phyloP scores from a whole-genome alignment of 352 stramenopile species.

The Phytophthora foliorum region DNA sequence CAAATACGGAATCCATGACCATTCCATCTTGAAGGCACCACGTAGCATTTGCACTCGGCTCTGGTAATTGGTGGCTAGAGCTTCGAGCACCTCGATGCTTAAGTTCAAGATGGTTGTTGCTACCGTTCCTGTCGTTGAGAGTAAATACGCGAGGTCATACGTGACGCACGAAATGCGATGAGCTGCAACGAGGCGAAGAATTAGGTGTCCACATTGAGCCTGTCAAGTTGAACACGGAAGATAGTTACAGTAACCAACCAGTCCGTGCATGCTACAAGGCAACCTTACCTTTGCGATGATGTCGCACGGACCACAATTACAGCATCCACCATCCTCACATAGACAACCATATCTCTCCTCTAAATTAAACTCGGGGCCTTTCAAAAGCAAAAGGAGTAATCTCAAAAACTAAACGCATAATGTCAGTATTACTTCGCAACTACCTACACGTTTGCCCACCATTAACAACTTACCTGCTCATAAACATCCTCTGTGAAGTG shows the following conservation, averaged over 20 bases:
- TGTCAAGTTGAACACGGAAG: conserved; percentile 2
- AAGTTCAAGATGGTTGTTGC: conserved; percentile 4
- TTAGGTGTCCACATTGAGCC: conserved; percentile 24
- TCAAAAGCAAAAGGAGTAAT: conserved; percentile 26
- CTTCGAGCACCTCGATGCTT: conserved; percentile 15
- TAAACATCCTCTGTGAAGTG: conserved; percentile 48
- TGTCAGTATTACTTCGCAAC: conserved; percentile 3
- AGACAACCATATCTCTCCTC: conserved; percentile 33
- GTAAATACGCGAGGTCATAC: conserved; percentile 9
- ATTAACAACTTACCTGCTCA: conserved; percentile 36
- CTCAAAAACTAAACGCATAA: conserved; percentile 17
- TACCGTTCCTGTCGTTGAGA: conserved; percentile 13
- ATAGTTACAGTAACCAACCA: neutral
- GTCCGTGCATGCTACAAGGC: neutral
- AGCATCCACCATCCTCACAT: conserved; percentile 25
- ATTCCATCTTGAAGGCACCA: conserved; percentile 16
- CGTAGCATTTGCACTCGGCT: conserved; percentile 27
- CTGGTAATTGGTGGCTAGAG: conserved; percentile 22
- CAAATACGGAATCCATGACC: conserved; percentile 21
- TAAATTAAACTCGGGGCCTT: conserved; percentile 1
- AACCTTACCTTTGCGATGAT: conserved; percentile 29
- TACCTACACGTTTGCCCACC: neutral
- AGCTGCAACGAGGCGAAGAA: conserved; percentile 25
- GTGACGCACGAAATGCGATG: conserved; percentile 13
- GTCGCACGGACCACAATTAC: conserved; percentile 29